A percentile compares a stretch with the other conserved stretches of the same genome.
phyloP scores from a whole-genome alignment of 768 basidiomycete species.

The Suillus sp. region DNA sequence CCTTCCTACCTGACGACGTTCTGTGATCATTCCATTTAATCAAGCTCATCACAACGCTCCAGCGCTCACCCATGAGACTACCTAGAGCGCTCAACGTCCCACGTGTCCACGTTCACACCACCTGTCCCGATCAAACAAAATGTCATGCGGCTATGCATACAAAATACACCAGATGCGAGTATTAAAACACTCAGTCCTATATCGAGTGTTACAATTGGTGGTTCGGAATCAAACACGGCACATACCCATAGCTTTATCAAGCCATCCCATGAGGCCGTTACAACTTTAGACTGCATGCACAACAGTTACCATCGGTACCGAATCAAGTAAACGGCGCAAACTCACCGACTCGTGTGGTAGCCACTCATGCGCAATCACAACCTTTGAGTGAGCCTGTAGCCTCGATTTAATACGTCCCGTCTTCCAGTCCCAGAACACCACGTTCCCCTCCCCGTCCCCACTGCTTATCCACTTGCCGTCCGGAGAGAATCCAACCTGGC shows the following conservation, averaged over 20 bases:
- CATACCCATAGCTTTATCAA: conserved; percentile 96
- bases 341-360: conserved; percentile 94
- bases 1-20: no score
- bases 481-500: conserved; percentile 95
- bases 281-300: conserved; percentile 79
- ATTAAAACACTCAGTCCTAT: conserved; percentile 33
- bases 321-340: conserved; percentile 20
- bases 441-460: conserved; percentile 91
- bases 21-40: not conserved
- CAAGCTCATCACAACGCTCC: no score
- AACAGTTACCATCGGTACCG: conserved; percentile 16
- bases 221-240: conserved; percentile 16
- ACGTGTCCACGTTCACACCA: no score
- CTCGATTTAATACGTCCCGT: conserved; percentile 94
- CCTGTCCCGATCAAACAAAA: not conserved
- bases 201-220: conserved; percentile 11
- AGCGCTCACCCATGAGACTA: no score
- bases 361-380: conserved; percentile 99
- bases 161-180: conserved; percentile 1
- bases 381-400: conserved; percentile 87
- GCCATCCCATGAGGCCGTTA: conserved; percentile 98
- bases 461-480: conserved; percentile 99
- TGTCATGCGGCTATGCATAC: not conserved
- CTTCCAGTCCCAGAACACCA: conserved; percentile 99
- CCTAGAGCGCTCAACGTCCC: no score